Base-by-base conservation (phyloP, 148 eudicot genomes). In the Camellia lanceoleosa region DNA sequence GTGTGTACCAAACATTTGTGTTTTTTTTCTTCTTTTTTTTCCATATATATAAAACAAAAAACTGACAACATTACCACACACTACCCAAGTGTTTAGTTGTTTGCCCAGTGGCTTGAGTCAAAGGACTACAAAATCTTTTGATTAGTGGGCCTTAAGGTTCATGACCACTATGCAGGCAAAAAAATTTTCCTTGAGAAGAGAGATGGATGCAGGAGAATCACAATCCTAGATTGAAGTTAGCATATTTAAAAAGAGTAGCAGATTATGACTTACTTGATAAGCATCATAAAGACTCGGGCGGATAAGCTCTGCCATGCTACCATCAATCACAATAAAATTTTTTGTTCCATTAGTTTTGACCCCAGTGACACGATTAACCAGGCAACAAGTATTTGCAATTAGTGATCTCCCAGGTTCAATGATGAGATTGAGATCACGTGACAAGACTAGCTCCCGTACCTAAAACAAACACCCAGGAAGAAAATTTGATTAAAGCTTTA, bases 271-370 rank as follows among this genome's bases (percentile, higher is more conserved):
- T 83, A 94, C 99, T 86, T 96, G 99, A 84, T 94, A 94, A 82
- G 97, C 97, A 79, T 76, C 98, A 77, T 96, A 94, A 5, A 96
- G 91, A 88, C 99, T 96, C 4, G 99, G 99, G 54, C 97, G 95
- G 61, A 96, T 96, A 80, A 96, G 94, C 83, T 94, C 99, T 63
- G 99, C 90, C 99, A 96, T 94, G 89, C 99, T 96, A 41, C 99
- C 99, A 86, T 92, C 99, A 79, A 96, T 83, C 77, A 96, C 99
- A 61, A 96, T 74, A 66, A 92, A 94, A 74, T 91, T 96, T 52
- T 94, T 96, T 10, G 99, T 89, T 62, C 99, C 97, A 68, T 96
- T 96, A 49, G 98, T 94, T 86, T 96, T 96, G 13, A 96, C 99
- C 71, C 99, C 98, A 55, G 97, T 94, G 73, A 96, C 98, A 76